phyloP scores from a whole-genome alignment of 1,284 basidiomycete genomes.

The Hortiboletus rubellus region DNA sequence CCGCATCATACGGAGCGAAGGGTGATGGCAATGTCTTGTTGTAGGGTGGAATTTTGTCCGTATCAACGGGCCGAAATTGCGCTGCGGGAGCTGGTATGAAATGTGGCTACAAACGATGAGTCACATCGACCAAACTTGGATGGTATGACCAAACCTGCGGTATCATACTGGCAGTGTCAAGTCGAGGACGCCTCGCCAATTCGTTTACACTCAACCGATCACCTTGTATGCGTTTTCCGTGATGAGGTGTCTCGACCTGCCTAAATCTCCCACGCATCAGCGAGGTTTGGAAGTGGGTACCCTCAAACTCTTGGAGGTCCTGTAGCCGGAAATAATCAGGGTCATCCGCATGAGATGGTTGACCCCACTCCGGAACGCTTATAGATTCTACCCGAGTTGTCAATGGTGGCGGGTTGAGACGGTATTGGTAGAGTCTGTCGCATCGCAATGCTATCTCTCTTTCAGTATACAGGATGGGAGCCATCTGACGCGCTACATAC shows the following conservation, averaged over 20 bases:
- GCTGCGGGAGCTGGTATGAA: slow-evolving; percentile 26
- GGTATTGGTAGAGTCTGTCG: slow-evolving; percentile 27
- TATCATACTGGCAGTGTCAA: slow-evolving; percentile 23
- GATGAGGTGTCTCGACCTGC: background rate
- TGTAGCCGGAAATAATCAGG: slow-evolving; percentile 37
- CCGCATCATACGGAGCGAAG: slow-evolving; percentile 44
- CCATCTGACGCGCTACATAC: slow-evolving; percentile 19
- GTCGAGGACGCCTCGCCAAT: slow-evolving; percentile 21
- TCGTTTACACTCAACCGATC: background rate
- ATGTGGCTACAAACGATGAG: slow-evolving; percentile 30
- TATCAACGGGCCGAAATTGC: slow-evolving; percentile 19
- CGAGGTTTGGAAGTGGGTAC: slow-evolving; percentile 21
- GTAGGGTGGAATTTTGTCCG: slow-evolving; percentile 24
- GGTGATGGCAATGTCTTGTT: slow-evolving; percentile 35
- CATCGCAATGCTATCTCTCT: slow-evolving; percentile 15
- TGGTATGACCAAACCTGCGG: slow-evolving; percentile 27
- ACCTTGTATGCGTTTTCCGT: slow-evolving; percentile 22
- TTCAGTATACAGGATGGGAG: slow-evolving; percentile 8
- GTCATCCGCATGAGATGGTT: slow-evolving; percentile 25
- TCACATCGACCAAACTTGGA: background rate
- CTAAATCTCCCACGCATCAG: background rate
- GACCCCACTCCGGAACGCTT: slow-evolving; percentile 41
- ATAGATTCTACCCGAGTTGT: background rate
- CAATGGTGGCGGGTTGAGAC: slow-evolving; percentile 18
- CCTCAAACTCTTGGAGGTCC: slow-evolving; percentile 46